These are phyloP conservation scores for Kazachstania sp. DNA, from an alignment of 1,139 yeast genomes.

Conservation along the genomic window DNA sequence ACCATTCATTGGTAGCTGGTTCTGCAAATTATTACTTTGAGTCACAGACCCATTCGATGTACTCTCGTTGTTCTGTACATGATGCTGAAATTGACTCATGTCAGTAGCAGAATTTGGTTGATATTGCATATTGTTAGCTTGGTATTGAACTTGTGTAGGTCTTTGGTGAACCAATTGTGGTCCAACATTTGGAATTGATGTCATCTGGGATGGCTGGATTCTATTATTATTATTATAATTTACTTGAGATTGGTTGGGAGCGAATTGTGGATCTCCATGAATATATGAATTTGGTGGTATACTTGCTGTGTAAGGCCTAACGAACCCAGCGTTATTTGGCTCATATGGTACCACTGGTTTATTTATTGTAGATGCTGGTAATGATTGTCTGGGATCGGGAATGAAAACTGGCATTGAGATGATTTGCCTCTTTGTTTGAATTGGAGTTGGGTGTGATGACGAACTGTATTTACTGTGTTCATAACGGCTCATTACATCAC, in stretches of 20 bases:
- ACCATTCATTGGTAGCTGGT: background rate
- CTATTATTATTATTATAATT: background rate
- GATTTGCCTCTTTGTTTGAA: background rate
- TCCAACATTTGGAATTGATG: background rate
- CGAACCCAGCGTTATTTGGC: background rate
- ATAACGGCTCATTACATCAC: background rate
- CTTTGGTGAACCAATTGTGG: background rate
- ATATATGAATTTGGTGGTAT: background rate
- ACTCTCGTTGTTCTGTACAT: background rate
- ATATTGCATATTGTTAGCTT: background rate
- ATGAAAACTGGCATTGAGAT: slow-evolving; percentile 4
- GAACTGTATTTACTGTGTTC: background rate
- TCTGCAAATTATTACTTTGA: background rate
- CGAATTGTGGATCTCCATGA: background rate
- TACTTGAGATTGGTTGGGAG: background rate
- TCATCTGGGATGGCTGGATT: background rate
- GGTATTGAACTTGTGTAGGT: background rate
- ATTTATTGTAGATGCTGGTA: background rate
- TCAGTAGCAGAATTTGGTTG: background rate
- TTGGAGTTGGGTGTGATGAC: background rate
- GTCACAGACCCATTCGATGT: background rate
- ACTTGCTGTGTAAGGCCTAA: background rate
- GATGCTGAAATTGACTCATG: background rate
- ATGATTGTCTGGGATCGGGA: background rate
- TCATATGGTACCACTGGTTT: background rate